Evolutionary conservation across 1,139 yeast genomes (phyloP).

Genomic region (Taphrina pruni): DNA sequence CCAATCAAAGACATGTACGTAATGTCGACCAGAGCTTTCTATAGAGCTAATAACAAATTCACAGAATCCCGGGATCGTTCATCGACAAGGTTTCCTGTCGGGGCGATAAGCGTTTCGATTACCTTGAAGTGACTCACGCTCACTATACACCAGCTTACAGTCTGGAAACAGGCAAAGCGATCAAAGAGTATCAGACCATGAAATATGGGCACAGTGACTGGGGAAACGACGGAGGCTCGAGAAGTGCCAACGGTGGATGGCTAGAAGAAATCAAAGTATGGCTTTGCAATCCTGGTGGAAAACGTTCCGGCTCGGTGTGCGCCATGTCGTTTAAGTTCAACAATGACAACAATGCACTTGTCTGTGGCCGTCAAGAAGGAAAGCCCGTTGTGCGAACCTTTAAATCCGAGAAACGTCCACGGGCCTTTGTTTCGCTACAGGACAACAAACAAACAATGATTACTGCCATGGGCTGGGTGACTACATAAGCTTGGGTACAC

Average conservation of each 20-base stretch:
- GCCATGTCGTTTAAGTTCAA: slow-evolving; percentile 1
- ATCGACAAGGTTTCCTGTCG: background rate
- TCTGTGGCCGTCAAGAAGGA: background rate
- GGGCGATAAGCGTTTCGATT: background rate
- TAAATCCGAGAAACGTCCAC: no score
- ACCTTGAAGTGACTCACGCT: background rate
- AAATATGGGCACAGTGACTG: background rate
- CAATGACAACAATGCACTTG: background rate
- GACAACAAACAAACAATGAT: no score
- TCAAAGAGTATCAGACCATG: no score
- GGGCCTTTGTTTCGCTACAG: no score
- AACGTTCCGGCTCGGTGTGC: background rate
- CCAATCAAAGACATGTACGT: no score
- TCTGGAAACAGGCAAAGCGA: no score
- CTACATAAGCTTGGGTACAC: no score
- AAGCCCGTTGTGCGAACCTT: no score
- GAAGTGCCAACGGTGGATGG: background rate
- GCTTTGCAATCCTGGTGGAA: background rate
- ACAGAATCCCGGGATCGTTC: background rate
- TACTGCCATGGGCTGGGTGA: no score
- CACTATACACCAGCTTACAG: background rate
- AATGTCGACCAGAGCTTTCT: no score
- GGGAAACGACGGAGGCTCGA: no score
- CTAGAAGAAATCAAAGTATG: background rate
- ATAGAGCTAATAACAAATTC: no score